Percentiles rank a stretch among this genome's conserved stretches.
phyloP scores from a whole-genome alignment of 2,329 filamentous ascomycete genomes.

The Exophiala alcalophila region DNA sequence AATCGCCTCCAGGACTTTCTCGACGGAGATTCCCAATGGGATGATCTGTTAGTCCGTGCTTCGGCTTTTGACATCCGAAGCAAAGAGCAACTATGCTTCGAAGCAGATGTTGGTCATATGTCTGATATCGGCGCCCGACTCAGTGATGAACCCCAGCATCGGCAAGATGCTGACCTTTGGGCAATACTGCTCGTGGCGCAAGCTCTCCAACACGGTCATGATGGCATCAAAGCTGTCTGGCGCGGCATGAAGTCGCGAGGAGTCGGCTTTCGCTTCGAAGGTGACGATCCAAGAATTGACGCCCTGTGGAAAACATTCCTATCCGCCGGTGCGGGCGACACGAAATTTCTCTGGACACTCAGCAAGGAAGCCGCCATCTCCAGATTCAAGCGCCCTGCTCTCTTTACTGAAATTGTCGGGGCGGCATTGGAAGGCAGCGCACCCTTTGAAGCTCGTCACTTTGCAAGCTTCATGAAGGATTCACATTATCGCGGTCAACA shows the following conservation, averaged over 20 bases:
- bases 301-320: conserved; percentile 26
- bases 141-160: conserved; percentile 36
- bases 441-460: conserved; percentile 23
- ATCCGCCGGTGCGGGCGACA: conserved; percentile 20
- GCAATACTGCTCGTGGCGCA: conserved; percentile 44
- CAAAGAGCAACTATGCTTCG: conserved; percentile 39
- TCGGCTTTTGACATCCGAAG: conserved; percentile 32
- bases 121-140: conserved; percentile 38
- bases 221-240: conserved; percentile 44
- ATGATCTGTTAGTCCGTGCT: conserved; percentile 24
- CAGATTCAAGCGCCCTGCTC: conserved; percentile 31
- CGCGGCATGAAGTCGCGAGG: conserved; percentile 29
- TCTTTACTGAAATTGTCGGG: conserved; percentile 48
- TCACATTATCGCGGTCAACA: conserved; percentile 19
- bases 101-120: conserved; percentile 42
- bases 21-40: conserved; percentile 10
- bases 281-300: conserved; percentile 20
- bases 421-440: conserved; percentile 35
- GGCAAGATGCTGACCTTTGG: conserved; percentile 44
- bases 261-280: conserved; percentile 22
- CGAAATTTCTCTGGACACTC: conserved; percentile 20
- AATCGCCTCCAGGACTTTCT: no score
- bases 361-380: conserved; percentile 13
- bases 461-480: conserved; percentile 22
- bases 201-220: conserved; percentile 43